phyloP scores from a whole-genome alignment of 2,329 filamentous ascomycete genomes.

The Colletotrichum godetiae region DNA sequence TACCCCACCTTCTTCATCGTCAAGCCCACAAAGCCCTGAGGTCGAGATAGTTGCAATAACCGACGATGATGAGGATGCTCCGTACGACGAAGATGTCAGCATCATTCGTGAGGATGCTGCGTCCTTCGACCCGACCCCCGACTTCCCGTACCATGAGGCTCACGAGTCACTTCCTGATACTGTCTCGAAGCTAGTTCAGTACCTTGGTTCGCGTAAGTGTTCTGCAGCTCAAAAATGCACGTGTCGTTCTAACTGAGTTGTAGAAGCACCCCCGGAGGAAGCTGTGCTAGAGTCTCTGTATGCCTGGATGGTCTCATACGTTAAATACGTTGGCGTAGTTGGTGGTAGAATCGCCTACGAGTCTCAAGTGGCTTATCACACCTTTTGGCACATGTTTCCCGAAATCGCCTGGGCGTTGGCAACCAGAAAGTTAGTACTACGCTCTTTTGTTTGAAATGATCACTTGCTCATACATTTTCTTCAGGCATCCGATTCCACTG shows the following conservation, averaged over 20 bases:
- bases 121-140: conserved; percentile 52
- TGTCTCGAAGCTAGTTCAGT: conserved; percentile 50
- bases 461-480: not conserved
- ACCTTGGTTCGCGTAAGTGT: conserved; percentile 45
- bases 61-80: conserved; percentile 45
- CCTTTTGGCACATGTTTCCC: conserved; percentile 66
- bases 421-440: conserved; percentile 33
- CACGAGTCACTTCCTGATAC: conserved; percentile 46
- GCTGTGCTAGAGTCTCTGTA: conserved; percentile 56
- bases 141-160: conserved; percentile 59
- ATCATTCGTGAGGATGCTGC: conserved; percentile 31
- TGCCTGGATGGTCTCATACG: conserved; percentile 62
- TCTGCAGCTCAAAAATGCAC: not conserved
- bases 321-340: conserved; percentile 52
- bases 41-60: conserved; percentile 55
- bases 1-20: conserved; percentile 48
- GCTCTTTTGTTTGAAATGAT: no score
- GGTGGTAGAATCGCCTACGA: conserved; percentile 51
- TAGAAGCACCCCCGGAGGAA: conserved; percentile 57
- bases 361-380: conserved; percentile 55
- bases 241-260: conserved; percentile 39
- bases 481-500: conserved; percentile 12
- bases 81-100: conserved; percentile 42
- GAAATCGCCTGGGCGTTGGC: conserved; percentile 57
- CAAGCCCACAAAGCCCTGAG: conserved; percentile 56